Evolutionary conservation across 345 rosid genomes (phyloP), one percentile per base, ranked within the genome.

Genomic region (Trapa bicornis): DNA sequence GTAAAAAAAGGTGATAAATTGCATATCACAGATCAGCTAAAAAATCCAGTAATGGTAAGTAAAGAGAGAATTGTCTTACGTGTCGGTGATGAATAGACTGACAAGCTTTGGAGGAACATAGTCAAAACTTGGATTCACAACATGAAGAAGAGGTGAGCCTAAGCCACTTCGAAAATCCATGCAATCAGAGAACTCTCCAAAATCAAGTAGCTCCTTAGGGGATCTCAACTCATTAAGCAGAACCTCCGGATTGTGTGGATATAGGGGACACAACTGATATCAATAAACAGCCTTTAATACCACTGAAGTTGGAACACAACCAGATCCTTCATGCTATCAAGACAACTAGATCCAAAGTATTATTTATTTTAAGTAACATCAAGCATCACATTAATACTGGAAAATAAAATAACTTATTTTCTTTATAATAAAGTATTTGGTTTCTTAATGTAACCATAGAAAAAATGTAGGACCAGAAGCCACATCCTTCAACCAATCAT

Each of bases 171-270:
- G 87, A 72, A 79, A 91, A 72, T 91, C 97, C 81, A 95, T 73
- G 81, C 96, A 89, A 79, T 95, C 96, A 50, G 99, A 95, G 80
- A 95, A 89, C 73, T 95, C 97, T 70, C 99, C 97, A 77, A 95
- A 95, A 79, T 94, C 96, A 68, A 91, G 81, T 47, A 91, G 77
- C 80, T 94, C 97, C 38, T 95, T 89, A 65, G 99, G 99, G 42
- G 96, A 91, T 79, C 97, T 88, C 80, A 91, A 82, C 76, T 95
- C 97, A 77, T 95, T 95, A 37, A 91, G 82, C 65, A 89, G 76
- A 47, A 89, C 96, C 83, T 91, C 97, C 4, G 96, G 99, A 79
- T 95, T 89, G 81, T 89, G 96, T 12, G 99, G 99, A 83, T 95
- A 95, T 64, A 91, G 74, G 37, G 99, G 97, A 73, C 99, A 95